Conservation (phyloP, 2,329 filamentous ascomycete genomes). For the Pyricularia sp. region DNA sequence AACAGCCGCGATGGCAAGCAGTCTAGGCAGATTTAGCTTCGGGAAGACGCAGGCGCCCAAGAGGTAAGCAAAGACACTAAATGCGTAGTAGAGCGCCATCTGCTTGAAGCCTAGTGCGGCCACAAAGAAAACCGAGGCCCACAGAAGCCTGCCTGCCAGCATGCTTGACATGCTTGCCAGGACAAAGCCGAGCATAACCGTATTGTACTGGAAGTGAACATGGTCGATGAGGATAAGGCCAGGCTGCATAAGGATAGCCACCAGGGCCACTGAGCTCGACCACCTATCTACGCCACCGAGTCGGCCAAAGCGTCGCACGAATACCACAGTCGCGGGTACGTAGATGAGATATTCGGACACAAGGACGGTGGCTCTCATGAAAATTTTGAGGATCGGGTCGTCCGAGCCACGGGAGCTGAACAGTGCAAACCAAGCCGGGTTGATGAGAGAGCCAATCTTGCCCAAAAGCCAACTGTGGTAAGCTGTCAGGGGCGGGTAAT, state of each 20-base stretch:
- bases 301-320: constrained; percentile 68
- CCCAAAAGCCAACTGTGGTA: constrained; percentile 97
- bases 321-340: constrained; percentile 73
- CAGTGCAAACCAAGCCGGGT: constrained; percentile 79
- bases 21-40: constrained; percentile 49
- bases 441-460: constrained; percentile 65
- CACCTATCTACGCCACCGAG: constrained; percentile 66
- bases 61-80: constrained; percentile 82
- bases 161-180: constrained; percentile 81
- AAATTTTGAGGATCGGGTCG: constrained; percentile 71
- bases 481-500: constrained; percentile 93
- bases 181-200: constrained; percentile 90
- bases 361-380: constrained; percentile 87
- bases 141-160: constrained; percentile 69
- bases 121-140: constrained; percentile 90
- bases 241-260: constrained; percentile 86
- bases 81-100: constrained; percentile 97
- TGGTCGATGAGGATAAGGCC: constrained; percentile 86
- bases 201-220: constrained; percentile 96
- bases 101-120: constrained; percentile 94
- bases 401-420: constrained; percentile 71
- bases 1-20: constrained; percentile 61
- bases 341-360: constrained; percentile 85
- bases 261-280: constrained; percentile 73
- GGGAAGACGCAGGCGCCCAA: constrained; percentile 78